phyloP scores from a whole-genome alignment of 2,329 filamentous ascomycete genomes.

The Balansia obtecta region DNA sequence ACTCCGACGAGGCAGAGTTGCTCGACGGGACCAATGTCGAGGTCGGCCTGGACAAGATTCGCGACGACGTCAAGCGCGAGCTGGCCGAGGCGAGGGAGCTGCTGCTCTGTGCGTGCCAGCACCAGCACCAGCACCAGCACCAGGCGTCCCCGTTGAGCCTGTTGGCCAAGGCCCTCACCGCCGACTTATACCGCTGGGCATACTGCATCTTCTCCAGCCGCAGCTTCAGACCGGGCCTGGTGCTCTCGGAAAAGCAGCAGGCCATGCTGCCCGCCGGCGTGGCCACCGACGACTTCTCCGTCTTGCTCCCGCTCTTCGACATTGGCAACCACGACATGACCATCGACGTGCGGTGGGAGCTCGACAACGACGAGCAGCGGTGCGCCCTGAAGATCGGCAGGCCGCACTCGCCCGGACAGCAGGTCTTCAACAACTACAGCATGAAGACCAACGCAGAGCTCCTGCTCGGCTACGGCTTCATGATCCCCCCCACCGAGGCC shows the following conservation, averaged over 20 bases:
- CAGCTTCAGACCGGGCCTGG: conserved; percentile 50
- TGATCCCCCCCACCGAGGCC: conserved; percentile 31
- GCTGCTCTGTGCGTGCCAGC: conserved; percentile 18
- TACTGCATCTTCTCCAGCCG: conserved; percentile 53
- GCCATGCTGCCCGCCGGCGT: conserved; percentile 18
- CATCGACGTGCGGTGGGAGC: conserved; percentile 46
- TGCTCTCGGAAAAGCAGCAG: conserved; percentile 27
- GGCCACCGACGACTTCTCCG: conserved; percentile 46
- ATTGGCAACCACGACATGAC: conserved; percentile 58
- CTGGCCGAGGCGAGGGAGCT: conserved; percentile 29
- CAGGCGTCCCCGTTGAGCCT: conserved; percentile 15
- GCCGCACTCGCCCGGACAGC: conserved; percentile 36
- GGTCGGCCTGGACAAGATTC: conserved; percentile 36
- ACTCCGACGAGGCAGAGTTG: conserved; percentile 43
- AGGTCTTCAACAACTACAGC: conserved; percentile 62
- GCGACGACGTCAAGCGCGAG: conserved; percentile 31
- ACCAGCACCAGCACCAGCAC: conserved; percentile 12
- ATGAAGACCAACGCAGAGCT: conserved; percentile 62
- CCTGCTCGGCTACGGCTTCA: conserved; percentile 51
- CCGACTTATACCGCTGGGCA: conserved; percentile 49
- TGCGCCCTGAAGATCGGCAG: conserved; percentile 33
- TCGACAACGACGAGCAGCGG: conserved; percentile 22
- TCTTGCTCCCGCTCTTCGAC: conserved; percentile 60
- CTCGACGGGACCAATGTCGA: conserved; percentile 42
- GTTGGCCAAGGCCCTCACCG: conserved; percentile 25